Evolutionary conservation across 805 yeast species (phyloP).

Genomic region (Vanderwaltozyma verrucispora): DNA sequence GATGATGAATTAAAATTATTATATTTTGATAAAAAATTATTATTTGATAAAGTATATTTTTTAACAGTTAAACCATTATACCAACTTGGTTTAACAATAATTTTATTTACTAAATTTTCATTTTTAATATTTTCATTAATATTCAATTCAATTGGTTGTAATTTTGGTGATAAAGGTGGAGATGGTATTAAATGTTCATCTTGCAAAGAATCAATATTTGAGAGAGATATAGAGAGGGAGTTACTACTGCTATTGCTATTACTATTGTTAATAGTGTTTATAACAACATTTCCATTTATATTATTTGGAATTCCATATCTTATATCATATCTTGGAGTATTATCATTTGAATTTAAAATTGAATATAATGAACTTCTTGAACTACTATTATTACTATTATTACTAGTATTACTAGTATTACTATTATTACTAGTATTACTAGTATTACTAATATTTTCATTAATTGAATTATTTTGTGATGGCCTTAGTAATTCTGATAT

Average conservation of each 20-base stretch:
- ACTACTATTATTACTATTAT: too few species aligned
- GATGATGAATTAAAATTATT: too few species aligned
- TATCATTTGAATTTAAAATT: not conserved
- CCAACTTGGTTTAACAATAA: conserved; percentile 17
- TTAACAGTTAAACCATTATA: conserved; percentile 9
- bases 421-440: too few species aligned
- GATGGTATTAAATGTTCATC: conserved; percentile 25
- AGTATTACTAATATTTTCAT: too few species aligned
- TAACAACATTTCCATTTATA: too few species aligned
- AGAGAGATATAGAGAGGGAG: not conserved
- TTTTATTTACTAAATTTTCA: too few species aligned
- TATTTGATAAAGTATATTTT: conserved; percentile 10
- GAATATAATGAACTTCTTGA: not conserved
- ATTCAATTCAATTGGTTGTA: not conserved
- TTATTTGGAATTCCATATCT: not conserved
- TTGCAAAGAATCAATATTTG: conserved; percentile 10
- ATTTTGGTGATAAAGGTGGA: conserved; percentile 27
- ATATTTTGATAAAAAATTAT: conserved; percentile 18
- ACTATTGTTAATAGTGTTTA: too few species aligned
- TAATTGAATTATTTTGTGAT: not conserved
- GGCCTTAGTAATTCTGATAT: not conserved
- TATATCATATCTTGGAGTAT: not conserved
- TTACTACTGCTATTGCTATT: too few species aligned
- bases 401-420: too few species aligned
- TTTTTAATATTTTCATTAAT: not conserved